phyloP scores from a whole-genome alignment of 2,329 filamentous ascomycete genomes.

The Phaeophleospora eucalypticola region DNA sequence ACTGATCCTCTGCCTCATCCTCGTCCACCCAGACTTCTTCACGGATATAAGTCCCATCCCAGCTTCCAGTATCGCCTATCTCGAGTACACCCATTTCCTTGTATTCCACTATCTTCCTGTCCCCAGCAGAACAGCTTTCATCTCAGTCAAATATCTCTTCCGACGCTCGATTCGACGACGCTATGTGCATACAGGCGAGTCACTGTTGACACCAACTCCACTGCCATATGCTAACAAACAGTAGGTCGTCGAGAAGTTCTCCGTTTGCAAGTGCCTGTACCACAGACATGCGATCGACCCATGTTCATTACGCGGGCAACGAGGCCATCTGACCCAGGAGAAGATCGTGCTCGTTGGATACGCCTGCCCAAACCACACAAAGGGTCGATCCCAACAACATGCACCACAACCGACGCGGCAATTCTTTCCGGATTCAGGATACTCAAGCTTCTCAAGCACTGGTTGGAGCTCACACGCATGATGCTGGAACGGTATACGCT shows the following conservation, averaged over 20 bases:
- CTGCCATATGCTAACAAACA: neutral
- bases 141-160: no score
- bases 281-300: constrained; percentile 82
- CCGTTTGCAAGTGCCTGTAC: constrained; percentile 83
- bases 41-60: neutral
- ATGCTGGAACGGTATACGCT: no score
- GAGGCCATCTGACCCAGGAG: constrained; percentile 67
- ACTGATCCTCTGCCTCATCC: constrained; percentile 4
- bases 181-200: constrained; percentile 65
- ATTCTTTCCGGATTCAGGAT: constrained; percentile 21
- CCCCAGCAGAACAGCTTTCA: no score
- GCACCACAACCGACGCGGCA: constrained; percentile 4
- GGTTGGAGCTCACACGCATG: no score
- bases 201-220: neutral
- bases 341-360: constrained; percentile 80
- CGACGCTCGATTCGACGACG: constrained; percentile 33
- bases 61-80: no score
- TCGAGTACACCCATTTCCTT: no score
- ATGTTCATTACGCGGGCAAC: constrained; percentile 69
- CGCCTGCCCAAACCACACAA: constrained; percentile 51
- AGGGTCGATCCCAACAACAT: constrained; percentile 8
- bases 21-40: neutral
- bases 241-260: constrained; percentile 78
- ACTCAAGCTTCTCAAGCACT: no score
- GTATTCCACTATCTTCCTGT: no score